phyloP scores from a whole-genome alignment of 805 yeast genomes.

The Ogataea paradorogensis region DNA sequence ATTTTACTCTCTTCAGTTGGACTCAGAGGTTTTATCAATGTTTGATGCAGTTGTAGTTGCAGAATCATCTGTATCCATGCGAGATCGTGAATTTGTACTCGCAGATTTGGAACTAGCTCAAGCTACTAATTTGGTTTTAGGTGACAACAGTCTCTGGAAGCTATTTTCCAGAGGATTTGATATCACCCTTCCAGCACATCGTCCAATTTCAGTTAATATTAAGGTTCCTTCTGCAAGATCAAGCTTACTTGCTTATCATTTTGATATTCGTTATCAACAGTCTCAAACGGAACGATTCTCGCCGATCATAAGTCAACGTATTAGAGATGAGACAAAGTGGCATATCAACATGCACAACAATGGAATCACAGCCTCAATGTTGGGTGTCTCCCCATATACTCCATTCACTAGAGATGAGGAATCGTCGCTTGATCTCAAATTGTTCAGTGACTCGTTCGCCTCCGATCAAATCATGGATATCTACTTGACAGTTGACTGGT shows the following conservation, averaged over 20 bases:
- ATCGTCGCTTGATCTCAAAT: conserved; percentile 37
- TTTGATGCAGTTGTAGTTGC: conserved; percentile 53
- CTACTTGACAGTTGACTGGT: conserved; percentile 47
- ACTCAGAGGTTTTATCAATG: conserved; percentile 35
- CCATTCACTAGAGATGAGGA: conserved; percentile 27
- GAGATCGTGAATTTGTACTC: conserved; percentile 33
- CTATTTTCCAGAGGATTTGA: conserved; percentile 40
- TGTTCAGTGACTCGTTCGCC: conserved; percentile 45
- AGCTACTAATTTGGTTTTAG: conserved; percentile 24
- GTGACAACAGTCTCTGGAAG: conserved; percentile 36
- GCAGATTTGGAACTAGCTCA: conserved; percentile 36
- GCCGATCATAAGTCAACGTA: conserved; percentile 68
- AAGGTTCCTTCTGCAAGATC: conserved; percentile 58
- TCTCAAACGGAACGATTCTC: conserved; percentile 39
- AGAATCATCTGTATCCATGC: conserved; percentile 27
- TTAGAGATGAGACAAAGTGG: conserved; percentile 76
- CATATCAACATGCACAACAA: conserved; percentile 49
- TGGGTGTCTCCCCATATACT: conserved; percentile 62
- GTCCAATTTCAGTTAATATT: conserved; percentile 46
- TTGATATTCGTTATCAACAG: conserved; percentile 30
- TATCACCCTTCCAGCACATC: conserved; percentile 40
- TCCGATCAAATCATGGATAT: conserved; percentile 38
- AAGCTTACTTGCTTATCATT: conserved; percentile 53
- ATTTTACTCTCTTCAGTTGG: conserved; percentile 46
- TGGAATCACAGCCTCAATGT: conserved; percentile 43